Conservation (phyloP, 1,284 basidiomycete genomes). For the Cystobasidium sp. region DNA sequence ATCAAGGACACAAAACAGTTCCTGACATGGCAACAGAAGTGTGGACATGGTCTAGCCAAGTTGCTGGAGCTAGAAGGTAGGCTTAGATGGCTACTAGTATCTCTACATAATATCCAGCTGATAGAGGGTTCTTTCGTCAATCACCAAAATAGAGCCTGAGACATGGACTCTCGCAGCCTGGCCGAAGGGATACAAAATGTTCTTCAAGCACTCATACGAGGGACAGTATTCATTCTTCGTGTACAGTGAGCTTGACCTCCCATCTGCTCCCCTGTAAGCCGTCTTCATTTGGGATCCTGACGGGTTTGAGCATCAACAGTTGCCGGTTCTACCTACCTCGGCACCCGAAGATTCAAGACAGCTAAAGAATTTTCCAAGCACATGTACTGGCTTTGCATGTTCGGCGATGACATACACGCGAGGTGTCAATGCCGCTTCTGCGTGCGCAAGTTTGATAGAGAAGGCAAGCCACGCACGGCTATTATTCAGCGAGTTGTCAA, state of each 20-base stretch:
- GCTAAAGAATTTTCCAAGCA: constrained; percentile 38
- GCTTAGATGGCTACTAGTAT: no score
- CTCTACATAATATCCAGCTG: neutral
- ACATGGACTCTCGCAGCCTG: constrained; percentile 33
- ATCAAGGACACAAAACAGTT: constrained; percentile 16
- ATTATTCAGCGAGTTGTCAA: constrained; percentile 2
- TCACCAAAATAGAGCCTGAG: constrained; percentile 7
- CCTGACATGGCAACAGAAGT: constrained; percentile 24
- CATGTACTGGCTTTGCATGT: constrained; percentile 32
- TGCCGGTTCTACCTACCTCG: constrained; percentile 30
- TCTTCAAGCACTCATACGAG: constrained; percentile 19
- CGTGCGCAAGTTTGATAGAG: constrained; percentile 3
- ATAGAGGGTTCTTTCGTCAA: neutral
- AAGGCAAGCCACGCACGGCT: constrained; percentile 9
- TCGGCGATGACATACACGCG: constrained; percentile 10
- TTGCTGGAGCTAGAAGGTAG: constrained; percentile 2
- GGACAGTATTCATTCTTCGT: constrained; percentile 13
- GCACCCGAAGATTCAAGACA: constrained; percentile 22
- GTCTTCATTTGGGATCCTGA: neutral
- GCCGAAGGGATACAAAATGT: constrained; percentile 42
- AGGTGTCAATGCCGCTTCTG: constrained; percentile 28
- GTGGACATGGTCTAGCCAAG: constrained; percentile 12
- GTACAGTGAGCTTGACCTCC: constrained; percentile 7
- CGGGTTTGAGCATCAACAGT: neutral
- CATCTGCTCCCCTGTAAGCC: neutral